Conservation (phyloP, 2,329 filamentous ascomycete genomes). For the Epichloe sibirici region DNA sequence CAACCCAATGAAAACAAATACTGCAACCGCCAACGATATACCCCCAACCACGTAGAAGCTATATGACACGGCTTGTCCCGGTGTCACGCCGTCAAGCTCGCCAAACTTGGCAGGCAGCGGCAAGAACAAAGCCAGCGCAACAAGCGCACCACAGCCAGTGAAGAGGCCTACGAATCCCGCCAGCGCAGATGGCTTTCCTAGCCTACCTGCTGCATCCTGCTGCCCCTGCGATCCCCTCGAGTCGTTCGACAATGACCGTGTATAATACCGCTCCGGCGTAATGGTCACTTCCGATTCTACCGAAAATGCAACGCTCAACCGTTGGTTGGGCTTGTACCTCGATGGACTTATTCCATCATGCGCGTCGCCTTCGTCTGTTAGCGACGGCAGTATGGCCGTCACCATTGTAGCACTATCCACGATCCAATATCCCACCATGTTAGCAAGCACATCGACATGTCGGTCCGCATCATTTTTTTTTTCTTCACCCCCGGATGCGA, state of each 20-base stretch:
- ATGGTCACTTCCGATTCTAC: conserved; percentile 66
- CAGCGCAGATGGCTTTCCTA: conserved; percentile 45
- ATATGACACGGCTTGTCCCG: conserved; percentile 61
- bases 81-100: conserved; percentile 56
- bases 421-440: background rate
- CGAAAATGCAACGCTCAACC: conserved; percentile 52
- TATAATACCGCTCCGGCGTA: conserved; percentile 52
- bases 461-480: background rate
- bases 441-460: background rate
- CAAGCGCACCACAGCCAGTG: conserved; percentile 80
- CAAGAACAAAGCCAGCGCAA: conserved; percentile 72
- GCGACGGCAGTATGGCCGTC: conserved; percentile 74
- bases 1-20: conserved; percentile 70
- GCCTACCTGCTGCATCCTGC: conserved; percentile 14
- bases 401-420: conserved; percentile 71
- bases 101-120: conserved; percentile 74
- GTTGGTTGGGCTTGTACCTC: conserved; percentile 26
- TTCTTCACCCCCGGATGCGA: background rate
- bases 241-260: conserved; percentile 22
- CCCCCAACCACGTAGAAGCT: conserved; percentile 79
- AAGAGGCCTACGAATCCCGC: conserved; percentile 87
- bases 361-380: conserved; percentile 39
- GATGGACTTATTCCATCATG: conserved; percentile 14
- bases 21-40: conserved; percentile 58
- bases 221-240: conserved; percentile 6